A percentile compares a stretch with the other conserved stretches of the same genome.
These are phyloP conservation scores for Hylodesmum podocarpum DNA, from an alignment of 306 rosid species.

Conservation along the genomic window DNA sequence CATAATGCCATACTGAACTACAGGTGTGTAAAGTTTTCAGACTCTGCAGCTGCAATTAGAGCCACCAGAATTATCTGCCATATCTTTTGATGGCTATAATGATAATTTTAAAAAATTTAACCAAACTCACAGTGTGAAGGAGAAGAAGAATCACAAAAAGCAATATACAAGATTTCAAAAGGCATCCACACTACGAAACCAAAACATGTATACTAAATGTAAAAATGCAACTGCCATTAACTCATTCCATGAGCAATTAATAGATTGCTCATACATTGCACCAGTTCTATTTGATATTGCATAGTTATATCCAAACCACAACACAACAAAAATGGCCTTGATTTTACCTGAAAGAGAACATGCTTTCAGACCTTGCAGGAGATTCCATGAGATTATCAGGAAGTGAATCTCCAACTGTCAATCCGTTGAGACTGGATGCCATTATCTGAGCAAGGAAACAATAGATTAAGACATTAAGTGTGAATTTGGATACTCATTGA, in stretches of 20 bases:
- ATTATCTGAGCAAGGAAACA: conserved; percentile 58
- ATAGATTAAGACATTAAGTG: too few species aligned
- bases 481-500: too few species aligned
- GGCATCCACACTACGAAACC: conserved; percentile 9
- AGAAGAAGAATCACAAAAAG: neutral
- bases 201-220: neutral
- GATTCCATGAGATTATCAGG: conserved; percentile 94
- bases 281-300: neutral
- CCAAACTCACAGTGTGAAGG: neutral
- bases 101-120: neutral
- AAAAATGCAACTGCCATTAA: neutral
- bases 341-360: conserved; percentile 66
- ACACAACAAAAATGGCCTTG: neutral
- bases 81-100: neutral
- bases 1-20: neutral
- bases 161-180: neutral
- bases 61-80: neutral
- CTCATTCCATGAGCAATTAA: neutral
- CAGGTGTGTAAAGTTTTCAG: neutral
- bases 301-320: too few species aligned
- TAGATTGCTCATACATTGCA: conserved; percentile 13
- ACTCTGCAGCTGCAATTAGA: neutral
- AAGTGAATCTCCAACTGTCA: conserved; percentile 93
- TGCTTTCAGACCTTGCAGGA: conserved; percentile 88
- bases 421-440: conserved; percentile 98